phyloP scores from a whole-genome alignment of 371 early-diverging fungal species.

The Amoeboaphelidium protococcarum region DNA sequence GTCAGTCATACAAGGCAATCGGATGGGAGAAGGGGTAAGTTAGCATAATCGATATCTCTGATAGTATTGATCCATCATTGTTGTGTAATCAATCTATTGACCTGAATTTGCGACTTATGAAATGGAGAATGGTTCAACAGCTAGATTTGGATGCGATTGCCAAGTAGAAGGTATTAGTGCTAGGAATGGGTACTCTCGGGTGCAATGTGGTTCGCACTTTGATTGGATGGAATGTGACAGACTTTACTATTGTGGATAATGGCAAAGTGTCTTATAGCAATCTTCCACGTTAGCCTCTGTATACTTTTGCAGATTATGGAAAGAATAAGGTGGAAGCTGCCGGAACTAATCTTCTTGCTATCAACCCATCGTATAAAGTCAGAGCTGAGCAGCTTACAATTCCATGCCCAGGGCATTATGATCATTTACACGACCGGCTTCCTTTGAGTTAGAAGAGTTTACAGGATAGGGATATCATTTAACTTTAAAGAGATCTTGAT shows the following conservation, averaged over 20 bases:
- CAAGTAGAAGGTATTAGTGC: slow-evolving; percentile 40
- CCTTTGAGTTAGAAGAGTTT: too few species aligned
- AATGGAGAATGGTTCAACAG: slow-evolving; percentile 67
- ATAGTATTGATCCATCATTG: slow-evolving; percentile 10
- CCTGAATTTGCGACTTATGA: slow-evolving; percentile 79
- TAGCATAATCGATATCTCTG: too few species aligned
- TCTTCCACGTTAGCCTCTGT: slow-evolving; percentile 80
- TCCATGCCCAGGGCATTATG: slow-evolving; percentile 83
- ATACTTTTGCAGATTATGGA: slow-evolving; percentile 64
- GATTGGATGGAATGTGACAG: slow-evolving; percentile 67
- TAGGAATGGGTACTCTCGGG: slow-evolving; percentile 89
- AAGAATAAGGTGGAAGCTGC: slow-evolving; percentile 59
- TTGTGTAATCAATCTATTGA: slow-evolving; percentile 67
- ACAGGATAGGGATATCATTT: too few species aligned
- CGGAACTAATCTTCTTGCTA: too few species aligned
- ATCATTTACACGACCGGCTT: slow-evolving; percentile 13
- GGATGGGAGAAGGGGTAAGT: too few species aligned
- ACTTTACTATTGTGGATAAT: slow-evolving; percentile 78
- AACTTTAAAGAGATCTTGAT: slow-evolving; percentile 22
- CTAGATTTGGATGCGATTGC: slow-evolving; percentile 53
- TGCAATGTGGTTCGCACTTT: slow-evolving; percentile 63
- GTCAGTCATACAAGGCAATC: too few species aligned
- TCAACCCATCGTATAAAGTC: slow-evolving; percentile 35
- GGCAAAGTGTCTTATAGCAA: slow-evolving; percentile 78
- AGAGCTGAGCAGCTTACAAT: slow-evolving; percentile 38